Evolutionary conservation across 257 asterid species (phyloP).

Genomic region (Lithospermum erythrorhizon): DNA sequence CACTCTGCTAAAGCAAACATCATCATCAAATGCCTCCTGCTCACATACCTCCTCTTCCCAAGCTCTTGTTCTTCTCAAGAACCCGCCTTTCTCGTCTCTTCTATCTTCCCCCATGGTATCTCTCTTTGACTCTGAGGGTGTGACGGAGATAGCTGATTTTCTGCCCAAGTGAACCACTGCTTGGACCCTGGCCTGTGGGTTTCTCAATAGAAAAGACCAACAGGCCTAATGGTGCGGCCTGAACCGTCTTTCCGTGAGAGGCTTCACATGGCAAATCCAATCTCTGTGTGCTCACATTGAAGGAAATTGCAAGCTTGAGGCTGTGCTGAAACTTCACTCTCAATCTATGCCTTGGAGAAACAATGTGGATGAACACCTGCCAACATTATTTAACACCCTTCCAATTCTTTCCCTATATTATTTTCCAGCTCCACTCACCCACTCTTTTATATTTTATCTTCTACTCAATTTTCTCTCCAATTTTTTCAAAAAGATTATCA

Average conservation of each 20-base stretch:
- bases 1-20: constrained; percentile 28
- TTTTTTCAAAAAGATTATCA: constrained; percentile 13
- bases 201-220: constrained; percentile 55
- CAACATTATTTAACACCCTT: constrained; percentile 79
- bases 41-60: constrained; percentile 61
- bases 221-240: constrained; percentile 72
- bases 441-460: constrained; percentile 25
- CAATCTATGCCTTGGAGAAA: constrained; percentile 89
- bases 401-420: constrained; percentile 23
- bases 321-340: constrained; percentile 61
- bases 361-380: constrained; percentile 89
- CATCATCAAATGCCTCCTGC: constrained; percentile 44
- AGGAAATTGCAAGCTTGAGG: constrained; percentile 77
- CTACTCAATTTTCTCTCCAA: constrained; percentile 13
- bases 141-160: constrained; percentile 52
- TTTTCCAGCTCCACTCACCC: constrained; percentile 38
- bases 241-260: constrained; percentile 51
- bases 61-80: constrained; percentile 42
- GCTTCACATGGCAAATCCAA: constrained; percentile 65
- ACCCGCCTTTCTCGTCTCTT: constrained; percentile 42
- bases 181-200: constrained; percentile 40
- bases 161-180: constrained; percentile 53
- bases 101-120: constrained; percentile 23
- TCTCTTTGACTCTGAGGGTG: constrained; percentile 12
- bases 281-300: constrained; percentile 96